Conservation (phyloP, 202 grass and related monocot genomes). For the Zoysia matrella region DNA sequence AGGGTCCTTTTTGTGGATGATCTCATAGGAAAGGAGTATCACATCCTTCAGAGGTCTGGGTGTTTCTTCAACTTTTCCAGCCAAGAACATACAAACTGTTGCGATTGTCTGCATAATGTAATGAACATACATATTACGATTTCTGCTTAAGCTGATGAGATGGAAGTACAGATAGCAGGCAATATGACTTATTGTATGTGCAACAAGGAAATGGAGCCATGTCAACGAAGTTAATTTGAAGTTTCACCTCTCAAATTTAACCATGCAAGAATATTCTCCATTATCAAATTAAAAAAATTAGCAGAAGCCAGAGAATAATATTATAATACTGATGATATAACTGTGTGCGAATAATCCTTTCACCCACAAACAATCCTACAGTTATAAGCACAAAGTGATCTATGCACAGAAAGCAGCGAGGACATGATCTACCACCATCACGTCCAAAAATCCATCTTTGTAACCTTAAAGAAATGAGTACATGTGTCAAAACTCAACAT, state of each 20-base stretch:
- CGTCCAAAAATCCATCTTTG: not conserved
- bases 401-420: not conserved
- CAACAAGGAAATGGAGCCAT: slow-evolving; percentile 6
- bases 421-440: not conserved
- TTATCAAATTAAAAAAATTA: no score
- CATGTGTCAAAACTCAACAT: not conserved
- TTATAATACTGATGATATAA: not conserved
- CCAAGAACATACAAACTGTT: no score
- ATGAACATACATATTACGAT: slow-evolving; percentile 11
- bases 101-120: slow-evolving; percentile 55
- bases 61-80: slow-evolving; percentile 51
- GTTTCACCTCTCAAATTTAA: not conserved
- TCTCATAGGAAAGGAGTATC: slow-evolving; percentile 89
- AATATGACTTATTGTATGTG: slow-evolving; percentile 2
- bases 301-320: not conserved
- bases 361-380: not conserved
- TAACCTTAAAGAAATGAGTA: not conserved
- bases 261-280: no score
- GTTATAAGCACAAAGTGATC: not conserved
- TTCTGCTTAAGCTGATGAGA: slow-evolving; percentile 10
- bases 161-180: slow-evolving; percentile 2
- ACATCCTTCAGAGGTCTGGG: slow-evolving; percentile 86
- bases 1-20: slow-evolving; percentile 92
- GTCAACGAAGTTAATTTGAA: not conserved
- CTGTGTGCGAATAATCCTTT: not conserved